These are phyloP conservation scores for Euphorbia neoarborescens DNA, from an alignment of 441 rosid genomes.

Conservation along the genomic window DNA sequence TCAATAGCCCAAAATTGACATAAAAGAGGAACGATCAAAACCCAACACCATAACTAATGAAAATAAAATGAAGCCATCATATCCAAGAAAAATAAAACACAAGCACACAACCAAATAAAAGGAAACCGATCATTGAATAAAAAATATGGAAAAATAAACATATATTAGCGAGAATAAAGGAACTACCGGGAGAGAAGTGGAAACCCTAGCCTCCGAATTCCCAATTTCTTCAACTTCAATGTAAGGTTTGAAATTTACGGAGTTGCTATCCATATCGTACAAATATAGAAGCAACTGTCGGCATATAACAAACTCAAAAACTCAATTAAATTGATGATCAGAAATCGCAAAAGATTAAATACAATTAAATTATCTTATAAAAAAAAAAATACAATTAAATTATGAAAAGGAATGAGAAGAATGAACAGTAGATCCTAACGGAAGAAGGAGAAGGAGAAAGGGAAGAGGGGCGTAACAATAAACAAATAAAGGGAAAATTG, in stretches of 20 bases:
- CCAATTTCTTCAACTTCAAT: slow-evolving; percentile 9
- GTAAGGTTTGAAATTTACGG: not conserved
- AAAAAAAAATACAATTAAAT: not conserved
- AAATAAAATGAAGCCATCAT: not conserved
- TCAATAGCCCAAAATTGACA: not conserved
- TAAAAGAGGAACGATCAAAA: not conserved
- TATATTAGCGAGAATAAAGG: not conserved
- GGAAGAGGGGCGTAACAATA: not conserved
- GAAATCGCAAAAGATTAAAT: not conserved
- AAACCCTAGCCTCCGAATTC: slow-evolving; percentile 26
- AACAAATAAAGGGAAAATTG: not conserved
- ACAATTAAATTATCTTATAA: no score
- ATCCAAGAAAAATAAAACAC: not conserved
- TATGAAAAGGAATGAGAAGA: not conserved
- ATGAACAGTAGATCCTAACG: not conserved
- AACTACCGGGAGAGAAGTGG: slow-evolving; percentile 18
- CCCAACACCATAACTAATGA: not conserved
- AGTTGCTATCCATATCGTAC: slow-evolving; percentile 24
- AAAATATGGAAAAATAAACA: not conserved
- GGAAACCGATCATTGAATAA: not conserved
- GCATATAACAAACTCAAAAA: not conserved
- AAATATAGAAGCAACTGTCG: slow-evolving; percentile 1
- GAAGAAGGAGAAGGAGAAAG: not conserved
- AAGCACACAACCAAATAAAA: not conserved
- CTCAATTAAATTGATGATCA: not conserved